These are phyloP conservation scores for Sherardia arvensis DNA, from an alignment of 257 asterid genomes.

Conservation along the genomic window DNA sequence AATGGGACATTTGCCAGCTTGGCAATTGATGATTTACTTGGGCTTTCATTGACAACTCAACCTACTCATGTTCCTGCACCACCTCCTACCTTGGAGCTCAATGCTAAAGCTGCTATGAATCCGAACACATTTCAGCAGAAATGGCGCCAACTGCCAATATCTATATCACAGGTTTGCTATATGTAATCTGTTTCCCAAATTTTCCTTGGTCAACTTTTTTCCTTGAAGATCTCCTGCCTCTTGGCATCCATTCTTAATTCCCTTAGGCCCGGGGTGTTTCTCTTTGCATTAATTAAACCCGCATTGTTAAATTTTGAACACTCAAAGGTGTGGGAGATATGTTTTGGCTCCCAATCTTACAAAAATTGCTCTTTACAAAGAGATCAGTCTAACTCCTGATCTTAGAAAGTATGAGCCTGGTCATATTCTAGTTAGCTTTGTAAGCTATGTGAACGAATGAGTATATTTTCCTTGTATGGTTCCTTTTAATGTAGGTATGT, in stretches of 20 bases:
- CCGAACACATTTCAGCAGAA: constrained; percentile 82
- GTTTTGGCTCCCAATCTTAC: no score
- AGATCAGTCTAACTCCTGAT: not conserved
- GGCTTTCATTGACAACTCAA: constrained; percentile 59
- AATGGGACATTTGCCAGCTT: constrained; percentile 33
- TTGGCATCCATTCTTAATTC: not conserved
- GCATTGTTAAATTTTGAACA: not conserved
- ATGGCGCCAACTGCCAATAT: constrained; percentile 83
- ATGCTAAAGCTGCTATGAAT: constrained; percentile 63
- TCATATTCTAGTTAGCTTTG: not conserved
- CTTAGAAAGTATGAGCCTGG: not conserved
- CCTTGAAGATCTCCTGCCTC: not conserved
- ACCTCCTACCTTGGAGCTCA: constrained; percentile 54
- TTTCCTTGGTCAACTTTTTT: not conserved
- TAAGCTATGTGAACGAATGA: not conserved
- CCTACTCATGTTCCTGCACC: constrained; percentile 41
- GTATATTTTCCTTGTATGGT: not conserved
- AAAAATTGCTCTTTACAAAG: not conserved
- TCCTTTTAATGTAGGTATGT: not conserved
- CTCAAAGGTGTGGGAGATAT: not conserved
- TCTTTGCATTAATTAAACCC: not conserved
- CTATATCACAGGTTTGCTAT: constrained; percentile 49
- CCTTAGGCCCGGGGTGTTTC: not conserved
- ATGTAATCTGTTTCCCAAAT: not conserved
- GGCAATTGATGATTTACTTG: constrained; percentile 83